Conservation (phyloP, 202 grass and related monocot genomes). For the Digitaria exilis region DNA sequence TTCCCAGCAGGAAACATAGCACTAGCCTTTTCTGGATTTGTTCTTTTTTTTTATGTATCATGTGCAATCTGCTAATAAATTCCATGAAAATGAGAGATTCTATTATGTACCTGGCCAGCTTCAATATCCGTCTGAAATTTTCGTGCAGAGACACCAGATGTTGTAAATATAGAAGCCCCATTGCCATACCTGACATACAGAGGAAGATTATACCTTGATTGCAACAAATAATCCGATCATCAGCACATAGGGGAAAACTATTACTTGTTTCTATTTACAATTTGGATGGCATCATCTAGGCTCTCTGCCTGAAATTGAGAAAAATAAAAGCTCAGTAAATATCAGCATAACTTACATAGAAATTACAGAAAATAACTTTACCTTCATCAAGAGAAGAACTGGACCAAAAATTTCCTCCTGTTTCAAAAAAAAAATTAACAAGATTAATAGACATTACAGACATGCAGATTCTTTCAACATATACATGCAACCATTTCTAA, state of each 20-base stretch:
- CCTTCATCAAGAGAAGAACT: constrained; percentile 97
- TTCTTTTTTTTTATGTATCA: not conserved
- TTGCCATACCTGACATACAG: constrained; percentile 74
- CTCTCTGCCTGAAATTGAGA: constrained; percentile 73
- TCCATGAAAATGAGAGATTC: not conserved
- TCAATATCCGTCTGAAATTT: constrained; percentile 96
- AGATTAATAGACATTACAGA: constrained; percentile 34
- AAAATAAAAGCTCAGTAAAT: not conserved
- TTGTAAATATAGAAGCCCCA: constrained; percentile 95
- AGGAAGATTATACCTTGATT: not conserved
- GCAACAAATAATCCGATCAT: not conserved
- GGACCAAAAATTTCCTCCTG: constrained; percentile 99
- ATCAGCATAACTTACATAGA: not conserved
- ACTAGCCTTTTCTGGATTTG: not conserved
- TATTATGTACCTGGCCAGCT: constrained; percentile 76
- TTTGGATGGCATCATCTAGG: constrained; percentile 87
- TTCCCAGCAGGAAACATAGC: not conserved
- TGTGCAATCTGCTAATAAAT: not conserved
- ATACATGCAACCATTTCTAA: not conserved
- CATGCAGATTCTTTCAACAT: not conserved
- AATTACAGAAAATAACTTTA: constrained; percentile 33
- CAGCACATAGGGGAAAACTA: not conserved
- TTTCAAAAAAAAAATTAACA: constrained; percentile 42
- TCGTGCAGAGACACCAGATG: constrained; percentile 74
- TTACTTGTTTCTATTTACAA: constrained; percentile 93